phyloP scores from a whole-genome alignment of 441 rosid genomes.

The Mallotus repandus region DNA sequence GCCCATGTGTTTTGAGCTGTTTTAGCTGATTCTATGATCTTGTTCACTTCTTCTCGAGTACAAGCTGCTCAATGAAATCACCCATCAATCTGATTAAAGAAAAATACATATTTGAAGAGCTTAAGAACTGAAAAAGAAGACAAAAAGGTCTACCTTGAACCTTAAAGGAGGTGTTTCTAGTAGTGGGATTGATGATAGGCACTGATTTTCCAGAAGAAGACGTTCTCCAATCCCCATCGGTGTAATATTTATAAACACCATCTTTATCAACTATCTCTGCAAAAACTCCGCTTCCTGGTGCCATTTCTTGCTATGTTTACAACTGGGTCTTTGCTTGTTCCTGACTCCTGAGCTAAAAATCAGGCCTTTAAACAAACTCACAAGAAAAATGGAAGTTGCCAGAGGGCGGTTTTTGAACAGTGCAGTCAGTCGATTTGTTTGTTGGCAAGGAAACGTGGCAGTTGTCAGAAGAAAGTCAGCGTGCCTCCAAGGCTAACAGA shows the following conservation, averaged over 20 bases:
- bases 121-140: not conserved
- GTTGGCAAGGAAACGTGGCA: no score
- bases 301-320: conserved; percentile 39
- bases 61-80: conserved; percentile 49
- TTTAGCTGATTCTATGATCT: conserved; percentile 76
- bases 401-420: no score
- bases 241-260: conserved; percentile 60
- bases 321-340: no score
- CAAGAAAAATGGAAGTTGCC: no score
- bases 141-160: conserved; percentile 65
- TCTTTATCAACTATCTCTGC: conserved; percentile 79
- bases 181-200: conserved; percentile 77
- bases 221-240: conserved; percentile 80
- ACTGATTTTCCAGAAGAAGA: conserved; percentile 80
- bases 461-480: no score
- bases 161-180: conserved; percentile 80
- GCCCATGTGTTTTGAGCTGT: conserved; percentile 86
- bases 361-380: no score
- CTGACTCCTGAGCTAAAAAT: no score
- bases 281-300: conserved; percentile 65
- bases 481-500: no score
- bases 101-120: not conserved
- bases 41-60: conserved; percentile 93
- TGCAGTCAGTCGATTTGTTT: no score
- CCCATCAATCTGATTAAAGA: not conserved